These are phyloP conservation scores for Babesia ovata DNA, from an alignment of 169 alveolate species.

Conservation along the genomic window DNA sequence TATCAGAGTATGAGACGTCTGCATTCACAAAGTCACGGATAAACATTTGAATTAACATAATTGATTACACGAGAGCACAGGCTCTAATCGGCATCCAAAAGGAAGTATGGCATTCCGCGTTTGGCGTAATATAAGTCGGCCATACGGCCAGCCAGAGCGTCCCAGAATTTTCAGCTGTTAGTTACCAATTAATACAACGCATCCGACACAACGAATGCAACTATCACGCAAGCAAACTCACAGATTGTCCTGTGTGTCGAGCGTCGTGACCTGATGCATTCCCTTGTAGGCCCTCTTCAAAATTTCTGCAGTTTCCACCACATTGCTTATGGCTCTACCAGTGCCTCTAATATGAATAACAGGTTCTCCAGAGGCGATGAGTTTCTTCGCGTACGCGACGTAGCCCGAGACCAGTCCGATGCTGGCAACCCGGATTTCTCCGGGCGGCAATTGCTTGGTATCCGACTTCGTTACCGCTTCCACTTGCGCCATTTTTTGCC, in stretches of 20 bases:
- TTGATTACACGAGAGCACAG: no score
- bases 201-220: not conserved
- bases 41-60: no score
- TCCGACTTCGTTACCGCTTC: constrained; percentile 47
- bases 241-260: constrained; percentile 65
- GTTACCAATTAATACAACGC: no score
- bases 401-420: constrained; percentile 81
- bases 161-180: no score
- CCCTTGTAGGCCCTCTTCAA: constrained; percentile 83
- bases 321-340: constrained; percentile 87
- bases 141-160: no score
- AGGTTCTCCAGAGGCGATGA: constrained; percentile 76
- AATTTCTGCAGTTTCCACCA: constrained; percentile 85
- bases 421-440: constrained; percentile 85
- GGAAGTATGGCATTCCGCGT: no score
- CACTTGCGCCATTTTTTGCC: constrained; percentile 21
- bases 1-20: no score
- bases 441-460: constrained; percentile 75
- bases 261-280: constrained; percentile 81
- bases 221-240: constrained; percentile 6
- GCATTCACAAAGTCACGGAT: no score
- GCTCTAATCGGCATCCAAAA: no score
- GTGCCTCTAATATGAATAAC: constrained; percentile 84
- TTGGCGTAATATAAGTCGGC: no score
- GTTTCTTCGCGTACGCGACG: constrained; percentile 80